Base-by-base conservation (phyloP, 768 basidiomycete genomes). In the Boletus barrowsii region DNA sequence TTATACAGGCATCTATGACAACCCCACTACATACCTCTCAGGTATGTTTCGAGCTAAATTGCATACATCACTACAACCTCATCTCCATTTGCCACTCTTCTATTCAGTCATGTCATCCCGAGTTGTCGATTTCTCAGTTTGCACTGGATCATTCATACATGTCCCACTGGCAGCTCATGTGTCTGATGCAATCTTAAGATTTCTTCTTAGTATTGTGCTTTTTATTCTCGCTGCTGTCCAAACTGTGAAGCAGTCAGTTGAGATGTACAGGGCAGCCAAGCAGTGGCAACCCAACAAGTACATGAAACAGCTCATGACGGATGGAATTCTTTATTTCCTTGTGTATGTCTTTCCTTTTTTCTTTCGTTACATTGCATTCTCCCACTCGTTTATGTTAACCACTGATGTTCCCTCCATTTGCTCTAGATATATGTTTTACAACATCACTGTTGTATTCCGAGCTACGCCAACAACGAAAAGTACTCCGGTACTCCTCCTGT, bases 271-370 rank as follows among this genome's bases (percentile, higher is more conserved):
- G 3, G 42, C 42, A 29, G 37, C 50, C n/a, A 51, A 44, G 9
- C 50, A 15, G n/a, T 51, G 50, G 50, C 42, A 51, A 37, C 35
- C 36, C 5, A 52, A 44, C 43, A 4, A 18, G 10, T 45, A 37
- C 14, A 45, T 57, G 26, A 29, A 52, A 24, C 47, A 17, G 10
- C 32, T 60, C 2, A 14, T 20, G 14, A 24, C 7, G 22, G 59
- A 59, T 11, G 57, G 53, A 10, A 24, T 49, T 9, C 18, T 52
- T 36, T 60, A 60, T 18, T 59, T 60, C 36, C 0, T 55, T 3
- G 15, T 59, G 57, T 53, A 49, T 29, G 50, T 52, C 30, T 17
- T 17, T 83, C 73, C 1, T 44, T 49, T 18, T 4, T 33, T 32
- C 14, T 14, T 15, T 29, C 4, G 3, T 11, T 15, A 18, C n/a